Percentiles rank a stretch among this genome's conserved stretches.
phyloP scores from a whole-genome alignment of 2,329 filamentous ascomycete species.

The Amesomyces nigricolor region DNA sequence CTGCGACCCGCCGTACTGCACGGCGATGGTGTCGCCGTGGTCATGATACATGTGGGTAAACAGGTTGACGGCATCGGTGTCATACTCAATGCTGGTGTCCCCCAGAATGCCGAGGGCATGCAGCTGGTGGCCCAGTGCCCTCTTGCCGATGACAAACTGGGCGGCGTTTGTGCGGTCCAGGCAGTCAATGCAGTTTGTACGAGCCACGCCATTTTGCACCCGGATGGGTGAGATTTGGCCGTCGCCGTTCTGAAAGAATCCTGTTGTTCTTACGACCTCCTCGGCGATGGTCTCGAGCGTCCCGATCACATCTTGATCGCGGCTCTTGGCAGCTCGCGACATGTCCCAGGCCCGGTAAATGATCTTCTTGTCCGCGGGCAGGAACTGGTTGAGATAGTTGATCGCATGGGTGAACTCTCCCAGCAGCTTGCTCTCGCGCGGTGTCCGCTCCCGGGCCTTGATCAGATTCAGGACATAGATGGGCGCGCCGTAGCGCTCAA shows the following conservation, averaged over 20 bases:
- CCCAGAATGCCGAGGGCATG: conserved; percentile 85
- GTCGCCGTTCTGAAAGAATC: conserved; percentile 93
- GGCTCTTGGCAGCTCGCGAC: conserved; percentile 88
- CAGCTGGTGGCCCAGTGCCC: conserved; percentile 84
- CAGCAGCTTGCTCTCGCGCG: conserved; percentile 85
- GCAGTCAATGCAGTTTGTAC: conserved; percentile 98
- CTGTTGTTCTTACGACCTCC: conserved; percentile 75
- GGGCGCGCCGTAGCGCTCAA: conserved; percentile 86
- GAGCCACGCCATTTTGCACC: conserved; percentile 85
- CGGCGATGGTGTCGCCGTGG: conserved; percentile 94
- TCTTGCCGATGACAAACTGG: conserved; percentile 95
- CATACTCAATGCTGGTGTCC: conserved; percentile 73
- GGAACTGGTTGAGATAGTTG: conserved; percentile 87
- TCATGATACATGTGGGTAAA: conserved; percentile 99
- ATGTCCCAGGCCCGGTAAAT: conserved; percentile 97
- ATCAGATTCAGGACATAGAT: conserved; percentile 90
- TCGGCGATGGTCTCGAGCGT: conserved; percentile 87
- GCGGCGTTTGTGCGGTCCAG: conserved; percentile 95
- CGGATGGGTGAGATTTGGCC: conserved; percentile 57
- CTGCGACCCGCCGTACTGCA: conserved; percentile 96
- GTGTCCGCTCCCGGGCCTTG: conserved; percentile 79
- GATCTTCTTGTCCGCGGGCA: conserved; percentile 78
- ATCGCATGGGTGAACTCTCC: conserved; percentile 83
- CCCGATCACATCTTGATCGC: conserved; percentile 89
- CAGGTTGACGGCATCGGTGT: conserved; percentile 90